Evolutionary conservation across 768 basidiomycete species (phyloP), one percentile per base, ranked within the genome.

Genomic region (Tulasnella sp.): DNA sequence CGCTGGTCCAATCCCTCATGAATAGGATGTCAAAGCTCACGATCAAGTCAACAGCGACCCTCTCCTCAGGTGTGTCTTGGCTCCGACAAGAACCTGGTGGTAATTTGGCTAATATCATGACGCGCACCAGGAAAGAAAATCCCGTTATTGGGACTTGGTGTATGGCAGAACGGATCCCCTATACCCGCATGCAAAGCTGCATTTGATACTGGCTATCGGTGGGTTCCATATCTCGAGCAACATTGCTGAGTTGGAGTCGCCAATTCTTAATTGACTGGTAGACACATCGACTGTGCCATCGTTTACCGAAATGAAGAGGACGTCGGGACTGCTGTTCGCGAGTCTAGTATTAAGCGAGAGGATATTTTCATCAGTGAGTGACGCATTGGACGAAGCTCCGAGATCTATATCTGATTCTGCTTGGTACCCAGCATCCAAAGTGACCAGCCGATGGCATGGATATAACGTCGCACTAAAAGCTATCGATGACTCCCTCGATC

Each of bases 281-380:
- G 87, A 56, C 88, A 87, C 60, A 73, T 88, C 45, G 88, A 89
- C 68, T 79, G 84, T 0, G 88, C 88, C 1, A 83, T 84, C 63
- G 73, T 74, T 34, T 89, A 89, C 68, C 72, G 71, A 59, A 60
- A 80, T 47, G 68, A 68, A 55, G 54, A 44, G 21, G 60, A 63
- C 48, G 67, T 68, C 17, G 68, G 68, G 5, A 43, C 65, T 42
- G 67, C 66, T 30, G 44, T 68, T 5, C 54, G 60, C 19, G 58
- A 81, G 58, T 81, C 78, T 51, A 80, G 77, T 2, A 56, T 88
- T 8, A 64, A 73, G 0, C 73, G 86, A 62, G 72, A 73, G 17
- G 78, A 85, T 11, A 64, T 87, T 32, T 89, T 88, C 70, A 77
- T 89, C 65, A 88, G 87, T 87, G 64, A 51, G 80, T 72, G 17